phyloP scores from a whole-genome alignment of 2,329 filamentous ascomycete genomes.

The Atkinsonella texensis region DNA sequence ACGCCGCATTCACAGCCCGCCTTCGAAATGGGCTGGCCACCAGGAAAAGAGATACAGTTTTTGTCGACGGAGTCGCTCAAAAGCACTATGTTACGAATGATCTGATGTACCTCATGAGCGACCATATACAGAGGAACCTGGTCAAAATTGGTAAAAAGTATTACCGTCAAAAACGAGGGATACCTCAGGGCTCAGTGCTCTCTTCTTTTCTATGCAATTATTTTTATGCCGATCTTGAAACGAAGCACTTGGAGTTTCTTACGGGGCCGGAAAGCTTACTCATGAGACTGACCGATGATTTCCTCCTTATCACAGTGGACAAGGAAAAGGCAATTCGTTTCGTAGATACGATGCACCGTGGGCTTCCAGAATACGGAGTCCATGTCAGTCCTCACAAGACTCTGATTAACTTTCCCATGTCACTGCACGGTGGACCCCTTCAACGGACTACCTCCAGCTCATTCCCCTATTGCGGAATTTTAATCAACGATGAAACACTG shows the following conservation, averaged over 20 bases:
- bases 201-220: slow-evolving; percentile 86
- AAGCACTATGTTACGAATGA: slow-evolving; percentile 42
- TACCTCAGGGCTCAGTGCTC: slow-evolving; percentile 84
- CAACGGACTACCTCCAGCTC: slow-evolving; percentile 24
- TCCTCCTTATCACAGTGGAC: slow-evolving; percentile 72
- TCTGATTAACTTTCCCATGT: slow-evolving; percentile 68
- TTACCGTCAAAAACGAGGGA: slow-evolving; percentile 78
- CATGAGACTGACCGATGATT: slow-evolving; percentile 82
- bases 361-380: slow-evolving; percentile 70
- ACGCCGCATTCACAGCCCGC: slow-evolving; percentile 30
- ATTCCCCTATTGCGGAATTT: slow-evolving; percentile 86
- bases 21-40: slow-evolving; percentile 28
- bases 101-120: slow-evolving; percentile 56
- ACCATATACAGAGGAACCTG: slow-evolving; percentile 77
- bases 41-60: slow-evolving; percentile 56
- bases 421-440: slow-evolving; percentile 40
- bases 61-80: slow-evolving; percentile 57
- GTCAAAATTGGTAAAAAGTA: slow-evolving; percentile 81
- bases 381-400: slow-evolving; percentile 67
- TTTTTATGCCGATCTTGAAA: slow-evolving; percentile 85
- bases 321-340: slow-evolving; percentile 56
- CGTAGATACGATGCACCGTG: slow-evolving; percentile 66
- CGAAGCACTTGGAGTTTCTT: slow-evolving; percentile 56
- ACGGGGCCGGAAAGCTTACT: slow-evolving; percentile 46
- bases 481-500: slow-evolving; percentile 63